These are phyloP conservation scores for Gnetum montanum DNA, from an alignment of 75 land plant species.

Conservation along the genomic window DNA sequence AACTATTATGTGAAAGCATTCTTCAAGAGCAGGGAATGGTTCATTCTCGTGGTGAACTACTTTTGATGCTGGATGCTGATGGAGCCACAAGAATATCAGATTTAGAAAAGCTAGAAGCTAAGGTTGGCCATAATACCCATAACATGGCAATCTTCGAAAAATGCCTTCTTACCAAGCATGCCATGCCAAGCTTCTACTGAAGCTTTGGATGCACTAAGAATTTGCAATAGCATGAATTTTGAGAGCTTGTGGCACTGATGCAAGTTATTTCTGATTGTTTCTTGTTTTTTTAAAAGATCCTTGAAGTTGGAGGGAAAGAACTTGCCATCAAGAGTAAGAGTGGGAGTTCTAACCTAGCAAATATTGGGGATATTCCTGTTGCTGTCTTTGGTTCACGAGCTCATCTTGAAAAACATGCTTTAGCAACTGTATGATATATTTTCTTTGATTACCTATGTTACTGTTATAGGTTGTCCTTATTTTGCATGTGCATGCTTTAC, in stretches of 20 bases:
- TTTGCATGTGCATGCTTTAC: too few relatives aligned
- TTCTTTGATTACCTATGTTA: too few relatives aligned
- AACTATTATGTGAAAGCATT: conserved; percentile 11
- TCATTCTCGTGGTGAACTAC: conserved; percentile 86
- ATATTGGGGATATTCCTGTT: conserved; percentile 37
- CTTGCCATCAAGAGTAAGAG: background rate
- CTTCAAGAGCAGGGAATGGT: conserved; percentile 74
- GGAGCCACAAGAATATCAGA: conserved; percentile 92
- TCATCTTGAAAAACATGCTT: conserved; percentile 92
- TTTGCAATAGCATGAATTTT: too few relatives aligned
- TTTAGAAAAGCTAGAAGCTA: conserved; percentile 82
- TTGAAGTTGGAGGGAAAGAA: conserved; percentile 23
- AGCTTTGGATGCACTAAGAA: too few relatives aligned
- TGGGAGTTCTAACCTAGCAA: conserved; percentile 7
- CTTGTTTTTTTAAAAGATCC: too few relatives aligned
- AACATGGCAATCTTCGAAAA: background rate
- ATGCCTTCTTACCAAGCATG: too few relatives aligned
- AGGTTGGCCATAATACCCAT: too few relatives aligned
- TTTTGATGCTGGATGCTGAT: conserved; percentile 97
- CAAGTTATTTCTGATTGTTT: too few relatives aligned
- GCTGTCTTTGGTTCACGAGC: conserved; percentile 97
- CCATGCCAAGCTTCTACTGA: too few relatives aligned
- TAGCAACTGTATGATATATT: conserved; percentile 79
- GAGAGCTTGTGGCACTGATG: too few relatives aligned
- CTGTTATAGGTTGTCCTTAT: background rate